Evolutionary conservation across 495 filamentous ascomycete genomes (phyloP), one percentile per base, ranked within the genome.

Genomic region (Staphylotrichum tortipilum): DNA sequence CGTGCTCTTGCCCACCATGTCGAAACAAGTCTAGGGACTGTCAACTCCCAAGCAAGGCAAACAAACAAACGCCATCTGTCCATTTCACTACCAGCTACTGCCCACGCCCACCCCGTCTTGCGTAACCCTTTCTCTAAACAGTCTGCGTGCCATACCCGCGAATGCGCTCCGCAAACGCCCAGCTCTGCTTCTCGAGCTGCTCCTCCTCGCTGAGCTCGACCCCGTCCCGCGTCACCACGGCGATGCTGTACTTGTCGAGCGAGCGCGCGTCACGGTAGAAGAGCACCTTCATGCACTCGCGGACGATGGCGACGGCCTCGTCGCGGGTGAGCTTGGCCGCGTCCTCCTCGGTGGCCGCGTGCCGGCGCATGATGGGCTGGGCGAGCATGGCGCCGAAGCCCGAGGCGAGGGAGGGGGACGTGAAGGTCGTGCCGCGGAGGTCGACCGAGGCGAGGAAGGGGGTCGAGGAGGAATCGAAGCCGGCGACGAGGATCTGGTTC

Each of bases 201-300:
- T 94, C 85, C 60, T 84, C 72, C 71, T 91, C 79, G 68, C 80
- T 82, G 61, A 95, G 59, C 56, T 95, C 86, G 57, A 96, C 81
- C 24, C 84, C 84, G 23, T 88, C 85, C 67, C 85, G 81, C 36
- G 88, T 90, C 43, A 98, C 77, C 23, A 95, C 77, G 12, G 90
- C 90, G 65, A 98, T 83, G 45, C 85, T 88, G 68, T 95, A 98
- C 64, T 82, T 76, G 68, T 96, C 88, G 65, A 89, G 67, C 74
- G 86, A 92, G 61, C 92, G 81, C 7, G 92, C 92, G 73, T 98
- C 92, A 54, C 92, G 78, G 74, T 98, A 98, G 75, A 89, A 98
- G 48, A 98, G 76, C 49, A 97, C 90, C 77, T 97, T 97, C 85
- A 98, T 88, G 66, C 88, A 94, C 68, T 95, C 85, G 71, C 83